phyloP scores from a whole-genome alignment of 2,329 filamentous ascomycete genomes.

The Colletotrichum noveboracense region DNA sequence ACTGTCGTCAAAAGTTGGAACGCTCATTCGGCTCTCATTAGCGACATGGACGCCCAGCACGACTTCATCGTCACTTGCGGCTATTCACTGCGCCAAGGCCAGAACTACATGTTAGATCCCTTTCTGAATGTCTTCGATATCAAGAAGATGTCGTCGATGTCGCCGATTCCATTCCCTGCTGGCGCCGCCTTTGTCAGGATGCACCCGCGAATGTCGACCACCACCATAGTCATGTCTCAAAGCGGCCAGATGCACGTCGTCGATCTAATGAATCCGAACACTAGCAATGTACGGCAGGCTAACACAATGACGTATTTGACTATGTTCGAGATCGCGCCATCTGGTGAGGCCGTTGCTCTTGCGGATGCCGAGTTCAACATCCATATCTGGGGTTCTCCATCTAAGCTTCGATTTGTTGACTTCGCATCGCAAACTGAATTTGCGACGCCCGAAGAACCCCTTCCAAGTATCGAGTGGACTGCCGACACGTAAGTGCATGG shows the following conservation, averaged over 20 bases:
- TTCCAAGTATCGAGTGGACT: conserved; percentile 70
- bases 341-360: conserved; percentile 83
- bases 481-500: conserved; percentile 65
- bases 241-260: conserved; percentile 94
- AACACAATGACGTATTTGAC: conserved; percentile 75
- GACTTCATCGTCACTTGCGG: conserved; percentile 96
- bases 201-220: conserved; percentile 95
- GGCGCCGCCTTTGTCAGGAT: conserved; percentile 94
- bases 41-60: conserved; percentile 96
- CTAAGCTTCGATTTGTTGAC: conserved; percentile 87
- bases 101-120: conserved; percentile 83
- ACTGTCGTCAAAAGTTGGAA: conserved; percentile 86
- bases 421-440: conserved; percentile 80
- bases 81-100: conserved; percentile 78
- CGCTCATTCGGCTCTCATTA: conserved; percentile 86
- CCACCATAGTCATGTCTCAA: conserved; percentile 91
- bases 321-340: conserved; percentile 85
- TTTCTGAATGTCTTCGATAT: conserved; percentile 96
- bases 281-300: conserved; percentile 83
- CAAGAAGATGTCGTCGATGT: conserved; percentile 85
- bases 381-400: conserved; percentile 86
- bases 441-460: conserved; percentile 67
- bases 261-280: conserved; percentile 91
- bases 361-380: conserved; percentile 80
- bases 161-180: conserved; percentile 89